These are phyloP conservation scores for Mychonastes homosphaera DNA, from an alignment of 139 green algal genomes.

Conservation along the genomic window DNA sequence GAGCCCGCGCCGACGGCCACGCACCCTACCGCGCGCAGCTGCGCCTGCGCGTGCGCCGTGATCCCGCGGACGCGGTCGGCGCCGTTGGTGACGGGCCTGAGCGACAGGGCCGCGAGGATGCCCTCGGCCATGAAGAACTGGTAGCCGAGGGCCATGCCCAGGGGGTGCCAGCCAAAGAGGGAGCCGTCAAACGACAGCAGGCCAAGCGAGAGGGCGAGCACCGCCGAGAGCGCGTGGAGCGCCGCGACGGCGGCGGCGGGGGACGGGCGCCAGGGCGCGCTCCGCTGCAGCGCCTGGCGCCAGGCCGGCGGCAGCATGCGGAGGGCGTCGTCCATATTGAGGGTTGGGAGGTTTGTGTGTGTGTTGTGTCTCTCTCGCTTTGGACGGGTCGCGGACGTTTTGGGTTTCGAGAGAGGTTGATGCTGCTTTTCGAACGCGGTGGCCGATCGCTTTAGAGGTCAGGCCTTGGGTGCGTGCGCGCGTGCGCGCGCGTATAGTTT, in stretches of 20 bases:
- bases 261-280: too few species aligned
- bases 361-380: too few species aligned
- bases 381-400: too few species aligned
- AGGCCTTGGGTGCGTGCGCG: too few species aligned
- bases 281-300: too few species aligned
- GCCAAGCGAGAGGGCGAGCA: not conserved
- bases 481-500: too few species aligned
- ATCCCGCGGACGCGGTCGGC: slow-evolving; percentile 26
- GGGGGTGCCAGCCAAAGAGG: slow-evolving; percentile 36
- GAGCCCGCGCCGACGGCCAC: slow-evolving; percentile 35
- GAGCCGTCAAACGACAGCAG: slow-evolving; percentile 1
- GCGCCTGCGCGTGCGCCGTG: slow-evolving; percentile 18
- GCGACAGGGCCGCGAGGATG: slow-evolving; percentile 13
- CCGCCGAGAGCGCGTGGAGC: not conserved
- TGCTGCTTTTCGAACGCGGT: too few species aligned
- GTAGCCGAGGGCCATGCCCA: slow-evolving; percentile 34
- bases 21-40: slow-evolving; percentile 17
- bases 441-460: too few species aligned
- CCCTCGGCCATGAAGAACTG: slow-evolving; percentile 33
- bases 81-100: slow-evolving; percentile 21
- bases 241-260: not conserved
- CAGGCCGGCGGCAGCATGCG: too few species aligned
- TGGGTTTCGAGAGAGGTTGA: too few species aligned
- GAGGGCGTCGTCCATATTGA: too few species aligned
- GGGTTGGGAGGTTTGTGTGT: too few species aligned